Evolutionary conservation across 2,329 filamentous ascomycete species (phyloP).

Genomic region (Cercospora sp.): DNA sequence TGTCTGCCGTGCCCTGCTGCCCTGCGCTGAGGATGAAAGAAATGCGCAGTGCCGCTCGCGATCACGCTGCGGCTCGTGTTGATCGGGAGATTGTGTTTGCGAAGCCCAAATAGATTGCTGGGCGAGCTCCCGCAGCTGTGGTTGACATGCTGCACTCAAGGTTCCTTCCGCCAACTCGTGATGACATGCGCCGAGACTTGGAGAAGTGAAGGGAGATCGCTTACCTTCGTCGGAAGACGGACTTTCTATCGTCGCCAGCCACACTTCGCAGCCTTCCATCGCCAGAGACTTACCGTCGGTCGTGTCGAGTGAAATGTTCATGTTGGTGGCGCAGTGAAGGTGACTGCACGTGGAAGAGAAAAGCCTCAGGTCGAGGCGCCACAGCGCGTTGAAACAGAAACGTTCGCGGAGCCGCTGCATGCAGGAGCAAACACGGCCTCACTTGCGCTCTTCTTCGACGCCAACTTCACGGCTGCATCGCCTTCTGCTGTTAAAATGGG

Average conservation of each 20-base stretch:
- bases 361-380: neutral
- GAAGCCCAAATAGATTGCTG: conserved; percentile 7
- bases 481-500: neutral
- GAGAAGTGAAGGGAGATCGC: conserved; percentile 4
- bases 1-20: neutral
- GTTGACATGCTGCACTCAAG: conserved; percentile 10
- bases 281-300: neutral
- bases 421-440: neutral
- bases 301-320: neutral
- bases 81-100: neutral
- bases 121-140: conserved; percentile 11
- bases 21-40: neutral
- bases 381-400: neutral
- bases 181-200: conserved; percentile 18
- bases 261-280: conserved; percentile 17
- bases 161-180: conserved; percentile 8
- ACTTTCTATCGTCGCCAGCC: neutral
- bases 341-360: neutral
- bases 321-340: neutral
- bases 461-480: neutral
- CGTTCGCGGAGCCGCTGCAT: neutral
- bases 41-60: neutral
- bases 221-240: neutral
- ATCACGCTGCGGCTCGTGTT: neutral
- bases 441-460: neutral